Evolutionary conservation across 768 basidiomycete species (phyloP).

Genomic region (Mycena albidolilacea): DNA sequence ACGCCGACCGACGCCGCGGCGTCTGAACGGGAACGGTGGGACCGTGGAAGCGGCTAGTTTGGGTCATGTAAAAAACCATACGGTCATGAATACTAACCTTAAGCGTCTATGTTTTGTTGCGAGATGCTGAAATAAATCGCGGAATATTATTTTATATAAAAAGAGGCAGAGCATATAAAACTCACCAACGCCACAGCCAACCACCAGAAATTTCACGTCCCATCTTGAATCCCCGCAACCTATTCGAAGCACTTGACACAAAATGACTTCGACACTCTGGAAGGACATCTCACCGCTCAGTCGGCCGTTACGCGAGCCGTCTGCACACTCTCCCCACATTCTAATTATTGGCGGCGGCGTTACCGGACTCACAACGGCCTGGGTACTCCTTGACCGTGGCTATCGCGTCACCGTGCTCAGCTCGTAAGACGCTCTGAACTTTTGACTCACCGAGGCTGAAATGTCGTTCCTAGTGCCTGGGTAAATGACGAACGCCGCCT

Average conservation of each 20-base stretch:
- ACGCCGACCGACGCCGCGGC: no score
- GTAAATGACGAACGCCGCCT: conserved; percentile 10
- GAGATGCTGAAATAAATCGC: no score
- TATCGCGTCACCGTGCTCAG: conserved; percentile 53
- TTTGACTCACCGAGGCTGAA: conserved; percentile 33
- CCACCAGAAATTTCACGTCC: no score
- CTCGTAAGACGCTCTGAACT: conserved; percentile 41
- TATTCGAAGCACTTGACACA: neutral
- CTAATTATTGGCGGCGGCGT: conserved; percentile 23
- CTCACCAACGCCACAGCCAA: no score
- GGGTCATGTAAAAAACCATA: no score
- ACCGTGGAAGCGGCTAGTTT: no score
- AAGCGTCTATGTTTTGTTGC: no score
- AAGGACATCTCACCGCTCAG: conserved; percentile 8
- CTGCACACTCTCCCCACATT: conserved; percentile 12
- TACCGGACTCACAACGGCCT: conserved; percentile 41
- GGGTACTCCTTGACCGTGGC: conserved; percentile 54
- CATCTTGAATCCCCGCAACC: neutral
- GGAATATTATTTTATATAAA: no score
- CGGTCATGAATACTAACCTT: no score
- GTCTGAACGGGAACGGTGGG: no score
- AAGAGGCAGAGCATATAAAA: no score
- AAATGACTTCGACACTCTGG: conserved; percentile 15
- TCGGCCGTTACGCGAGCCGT: neutral
- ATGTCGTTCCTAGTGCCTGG: neutral